Conservation (phyloP, 768 basidiomycete genomes). For the Mycena capillaripes region DNA sequence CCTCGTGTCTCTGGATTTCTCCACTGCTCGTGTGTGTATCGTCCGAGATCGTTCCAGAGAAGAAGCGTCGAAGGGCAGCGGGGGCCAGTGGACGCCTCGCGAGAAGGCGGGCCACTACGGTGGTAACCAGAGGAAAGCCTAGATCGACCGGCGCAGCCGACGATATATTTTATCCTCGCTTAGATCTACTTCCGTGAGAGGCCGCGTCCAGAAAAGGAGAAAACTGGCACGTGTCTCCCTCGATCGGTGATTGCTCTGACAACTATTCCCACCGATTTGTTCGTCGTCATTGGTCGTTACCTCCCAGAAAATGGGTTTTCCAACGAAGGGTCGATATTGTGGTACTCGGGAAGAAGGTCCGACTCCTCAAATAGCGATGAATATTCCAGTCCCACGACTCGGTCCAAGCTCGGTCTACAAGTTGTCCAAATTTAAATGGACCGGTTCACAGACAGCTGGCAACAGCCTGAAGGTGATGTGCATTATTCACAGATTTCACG, state of each 20-base stretch:
- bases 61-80: neutral
- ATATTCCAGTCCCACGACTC: too few relatives aligned
- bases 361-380: too few relatives aligned
- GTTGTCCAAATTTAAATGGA: too few relatives aligned
- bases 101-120: neutral
- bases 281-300: too few relatives aligned
- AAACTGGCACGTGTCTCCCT: neutral
- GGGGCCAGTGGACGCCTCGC: neutral
- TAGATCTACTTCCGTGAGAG: neutral
- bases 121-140: neutral
- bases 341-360: too few relatives aligned
- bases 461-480: too few relatives aligned
- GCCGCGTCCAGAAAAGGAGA: neutral
- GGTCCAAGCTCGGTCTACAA: too few relatives aligned
- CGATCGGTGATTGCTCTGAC: neutral
- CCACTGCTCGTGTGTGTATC: neutral
- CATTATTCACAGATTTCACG: too few relatives aligned
- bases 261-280: neutral
- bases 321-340: too few relatives aligned
- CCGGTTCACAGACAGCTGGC: too few relatives aligned
- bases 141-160: neutral
- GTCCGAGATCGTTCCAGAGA: neutral
- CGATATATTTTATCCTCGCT: too few relatives aligned
- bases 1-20: neutral
- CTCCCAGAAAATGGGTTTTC: too few relatives aligned